phyloP scores from a whole-genome alignment of 768 basidiomycete species.

The Rhodotorula babjevae region DNA sequence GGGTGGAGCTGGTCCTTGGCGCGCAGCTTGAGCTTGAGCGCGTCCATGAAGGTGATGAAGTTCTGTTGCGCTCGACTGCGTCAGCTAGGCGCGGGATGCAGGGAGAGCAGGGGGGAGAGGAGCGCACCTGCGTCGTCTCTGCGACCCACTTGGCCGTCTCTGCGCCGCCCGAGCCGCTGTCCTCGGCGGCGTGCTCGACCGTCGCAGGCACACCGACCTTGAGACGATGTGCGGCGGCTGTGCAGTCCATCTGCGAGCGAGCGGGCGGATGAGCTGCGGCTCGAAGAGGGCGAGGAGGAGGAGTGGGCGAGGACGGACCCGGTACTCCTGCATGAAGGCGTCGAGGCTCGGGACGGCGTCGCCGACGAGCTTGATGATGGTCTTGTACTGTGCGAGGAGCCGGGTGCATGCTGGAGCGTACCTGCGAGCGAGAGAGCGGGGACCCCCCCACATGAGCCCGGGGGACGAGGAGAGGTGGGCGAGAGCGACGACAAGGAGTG shows the following conservation, averaged over 20 bases:
- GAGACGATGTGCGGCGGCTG: slow-evolving; percentile 83
- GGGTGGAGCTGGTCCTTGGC: slow-evolving; percentile 97
- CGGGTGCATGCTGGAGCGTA: slow-evolving; percentile 94
- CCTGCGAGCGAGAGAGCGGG: slow-evolving; percentile 53
- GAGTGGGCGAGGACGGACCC: slow-evolving; percentile 54
- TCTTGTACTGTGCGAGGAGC: slow-evolving; percentile 94
- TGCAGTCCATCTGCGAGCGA: slow-evolving; percentile 70
- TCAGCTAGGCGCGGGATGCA: not conserved
- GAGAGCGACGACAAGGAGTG: not conserved
- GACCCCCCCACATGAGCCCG: slow-evolving; percentile 28
- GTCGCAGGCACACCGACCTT: slow-evolving; percentile 93
- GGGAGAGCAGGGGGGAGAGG: slow-evolving; percentile 16
- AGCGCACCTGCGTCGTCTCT: slow-evolving; percentile 82
- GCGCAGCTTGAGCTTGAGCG: slow-evolving; percentile 81
- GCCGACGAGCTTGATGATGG: slow-evolving; percentile 90
- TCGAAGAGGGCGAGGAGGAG: not conserved
- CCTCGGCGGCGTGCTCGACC: slow-evolving; percentile 88
- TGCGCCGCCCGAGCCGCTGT: slow-evolving; percentile 49
- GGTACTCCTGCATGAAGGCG: slow-evolving; percentile 82
- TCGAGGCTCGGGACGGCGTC: slow-evolving; percentile 79
- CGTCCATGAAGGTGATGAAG: slow-evolving; percentile 99
- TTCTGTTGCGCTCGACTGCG: slow-evolving; percentile 55
- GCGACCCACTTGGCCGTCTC: slow-evolving; percentile 97
- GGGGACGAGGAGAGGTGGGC: not conserved
- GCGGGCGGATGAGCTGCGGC: not conserved